Conservation (phyloP, 2,329 filamentous ascomycete species). For the Amylocarpus encephaloides region DNA sequence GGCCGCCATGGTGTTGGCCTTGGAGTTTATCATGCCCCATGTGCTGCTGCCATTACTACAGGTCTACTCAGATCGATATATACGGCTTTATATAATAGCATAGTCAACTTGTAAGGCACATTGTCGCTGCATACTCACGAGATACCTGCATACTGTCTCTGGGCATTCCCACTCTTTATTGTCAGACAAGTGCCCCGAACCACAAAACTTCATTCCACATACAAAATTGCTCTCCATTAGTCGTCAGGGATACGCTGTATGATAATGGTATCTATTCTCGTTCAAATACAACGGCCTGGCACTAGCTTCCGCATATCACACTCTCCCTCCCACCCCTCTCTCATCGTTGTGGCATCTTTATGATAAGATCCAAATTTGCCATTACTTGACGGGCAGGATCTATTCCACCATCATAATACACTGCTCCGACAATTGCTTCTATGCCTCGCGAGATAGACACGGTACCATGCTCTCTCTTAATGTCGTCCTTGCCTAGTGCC, state of each 20-base stretch:
- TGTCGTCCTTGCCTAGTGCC: slow-evolving; percentile 14
- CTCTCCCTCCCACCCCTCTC: neutral
- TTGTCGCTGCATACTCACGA: neutral
- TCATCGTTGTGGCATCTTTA: slow-evolving; percentile 2
- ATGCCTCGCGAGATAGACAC: slow-evolving; percentile 16
- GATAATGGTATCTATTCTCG: too few species aligned
- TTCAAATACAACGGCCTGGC: neutral
- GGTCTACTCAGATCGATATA: neutral
- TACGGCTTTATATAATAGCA: neutral
- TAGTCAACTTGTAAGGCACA: neutral
- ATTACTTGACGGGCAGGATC: slow-evolving; percentile 14
- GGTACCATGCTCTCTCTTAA: slow-evolving; percentile 9
- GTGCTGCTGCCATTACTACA: neutral
- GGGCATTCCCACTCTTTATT: too few species aligned
- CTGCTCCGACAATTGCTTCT: slow-evolving; percentile 22
- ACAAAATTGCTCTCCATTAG: too few species aligned
- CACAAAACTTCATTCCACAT: too few species aligned
- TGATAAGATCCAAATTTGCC: slow-evolving; percentile 11
- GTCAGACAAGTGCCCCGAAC: too few species aligned
- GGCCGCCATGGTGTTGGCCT: too few species aligned
- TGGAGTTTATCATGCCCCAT: too few species aligned
- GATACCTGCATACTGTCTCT: neutral
- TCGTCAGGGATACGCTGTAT: too few species aligned
- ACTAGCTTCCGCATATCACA: neutral
- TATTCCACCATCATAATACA: slow-evolving; percentile 22